Base-by-base conservation (phyloP, 2,329 filamentous ascomycete genomes). In the Bisporella sp. region DNA sequence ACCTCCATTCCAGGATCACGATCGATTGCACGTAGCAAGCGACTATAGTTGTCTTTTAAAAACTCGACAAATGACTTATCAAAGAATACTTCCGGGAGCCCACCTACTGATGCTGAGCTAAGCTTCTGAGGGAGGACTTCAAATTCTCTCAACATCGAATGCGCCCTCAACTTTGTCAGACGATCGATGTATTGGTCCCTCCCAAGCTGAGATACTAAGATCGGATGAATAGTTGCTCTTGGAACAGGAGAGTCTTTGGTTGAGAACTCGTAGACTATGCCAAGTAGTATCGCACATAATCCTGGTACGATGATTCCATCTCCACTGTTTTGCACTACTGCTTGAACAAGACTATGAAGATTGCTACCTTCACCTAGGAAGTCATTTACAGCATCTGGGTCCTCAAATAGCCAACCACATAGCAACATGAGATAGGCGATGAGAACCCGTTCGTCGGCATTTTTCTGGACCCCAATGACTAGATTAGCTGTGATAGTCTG, bases 191-290 rank as follows among this genome's bases (percentile, higher is more conserved):
- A 99, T 61, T 85, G 84, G 60, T 96, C 90, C 58, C 91, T 83
- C 39, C 90, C 89, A 60, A 97, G 78, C 51, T 85, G 82, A 42
- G 85, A 82, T 31, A 81, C 75, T 35, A 99, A 73, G 31, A 96
- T 78, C 29, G 86, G 82, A 62, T 95, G 87, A 42, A 99, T 72
- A 7, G 86, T 91, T 29, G 82, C 76, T 54, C 93, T 79, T 5
- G 92, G 81, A 47, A 99, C 85, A 0, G 93, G 89, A 0, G 92
- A 97, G 68, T 99, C 93, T 65, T 95, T 96, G 0, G 92, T 96
- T 7, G 92, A 97, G 63, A 97, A 99, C 63, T 99, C 93, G 65
- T 97, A 99, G 4, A 93, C 78, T 21, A 95, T 84, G 7, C 92
- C 93, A 1, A 97, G 75, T 0, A 99, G 72, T 64, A 90, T 82